A percentile compares a stretch with the other conserved stretches of the same genome.
Evolutionary conservation across 208 protist genomes (phyloP).

Genomic region (Trypanosomatidae sp.): DNA sequence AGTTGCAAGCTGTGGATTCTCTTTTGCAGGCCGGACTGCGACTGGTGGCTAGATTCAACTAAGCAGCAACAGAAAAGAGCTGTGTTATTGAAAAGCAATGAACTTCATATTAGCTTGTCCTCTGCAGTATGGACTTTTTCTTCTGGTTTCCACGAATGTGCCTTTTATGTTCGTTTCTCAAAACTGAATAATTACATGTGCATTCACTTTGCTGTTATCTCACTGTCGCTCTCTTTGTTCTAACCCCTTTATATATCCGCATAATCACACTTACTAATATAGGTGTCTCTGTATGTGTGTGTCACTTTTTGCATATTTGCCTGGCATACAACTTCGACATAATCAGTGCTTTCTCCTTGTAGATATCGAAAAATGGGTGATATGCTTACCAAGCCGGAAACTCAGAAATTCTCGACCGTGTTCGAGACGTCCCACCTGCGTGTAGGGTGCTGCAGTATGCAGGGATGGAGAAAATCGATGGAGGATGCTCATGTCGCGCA

Average conservation of each 20-base stretch:
- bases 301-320: constrained; percentile 9
- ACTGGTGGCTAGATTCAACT: neutral
- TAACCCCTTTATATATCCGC: neutral
- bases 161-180: neutral
- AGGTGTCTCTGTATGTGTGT: constrained; percentile 6
- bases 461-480: constrained; percentile 92
- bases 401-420: constrained; percentile 89
- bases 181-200: neutral
- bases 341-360: constrained; percentile 10
- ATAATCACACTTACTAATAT: neutral
- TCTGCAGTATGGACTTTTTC: neutral
- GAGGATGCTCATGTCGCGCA: constrained; percentile 90
- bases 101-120: neutral
- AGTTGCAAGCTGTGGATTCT: too few relatives aligned
- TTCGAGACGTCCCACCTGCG: constrained; percentile 84
- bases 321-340: constrained; percentile 13
- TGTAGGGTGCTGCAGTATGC: constrained; percentile 91
- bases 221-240: neutral
- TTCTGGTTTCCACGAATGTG: neutral
- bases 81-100: neutral
- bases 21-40: too few relatives aligned
- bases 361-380: constrained; percentile 62
- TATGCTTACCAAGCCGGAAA: constrained; percentile 87
- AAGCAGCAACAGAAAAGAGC: neutral
- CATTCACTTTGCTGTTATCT: neutral